A percentile compares a stretch with the other conserved stretches of the same genome.
Conservation (phyloP, 768 basidiomycete genomes). For the Mycena rosella region DNA sequence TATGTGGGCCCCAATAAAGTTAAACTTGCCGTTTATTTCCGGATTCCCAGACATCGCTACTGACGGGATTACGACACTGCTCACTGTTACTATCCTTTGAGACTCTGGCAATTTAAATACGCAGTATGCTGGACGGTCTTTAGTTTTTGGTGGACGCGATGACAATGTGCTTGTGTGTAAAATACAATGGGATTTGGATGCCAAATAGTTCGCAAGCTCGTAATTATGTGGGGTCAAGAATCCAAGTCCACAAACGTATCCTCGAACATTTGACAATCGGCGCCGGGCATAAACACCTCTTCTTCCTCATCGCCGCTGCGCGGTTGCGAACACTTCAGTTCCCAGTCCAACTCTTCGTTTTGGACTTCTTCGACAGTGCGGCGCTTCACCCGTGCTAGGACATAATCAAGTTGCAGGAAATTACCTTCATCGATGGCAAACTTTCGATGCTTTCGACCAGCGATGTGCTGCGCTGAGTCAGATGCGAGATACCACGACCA, state of each 20-base stretch:
- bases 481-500: constrained; percentile 5
- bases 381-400: constrained; percentile 73
- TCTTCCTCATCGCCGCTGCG: constrained; percentile 27
- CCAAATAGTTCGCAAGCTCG: not conserved
- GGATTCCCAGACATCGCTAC: constrained; percentile 63
- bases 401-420: constrained; percentile 81
- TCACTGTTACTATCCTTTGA: constrained; percentile 64
- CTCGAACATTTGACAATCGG: constrained; percentile 24
- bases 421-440: constrained; percentile 85
- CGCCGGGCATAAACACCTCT: not conserved
- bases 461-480: constrained; percentile 70
- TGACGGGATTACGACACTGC: constrained; percentile 67
- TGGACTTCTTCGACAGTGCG: constrained; percentile 52
- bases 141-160: not conserved
- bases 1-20: constrained; percentile 4
- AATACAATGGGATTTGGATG: constrained; percentile 14
- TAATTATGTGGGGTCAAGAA: constrained; percentile 23
- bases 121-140: not conserved
- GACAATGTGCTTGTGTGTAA: not conserved
- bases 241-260: constrained; percentile 34
- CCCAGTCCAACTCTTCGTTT: constrained; percentile 41
- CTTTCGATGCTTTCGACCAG: constrained; percentile 79
- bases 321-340: constrained; percentile 30
- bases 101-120: not conserved
- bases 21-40: not conserved